Evolutionary conservation across 345 rosid species (phyloP).

Genomic region (Eutrema yunnanense): DNA sequence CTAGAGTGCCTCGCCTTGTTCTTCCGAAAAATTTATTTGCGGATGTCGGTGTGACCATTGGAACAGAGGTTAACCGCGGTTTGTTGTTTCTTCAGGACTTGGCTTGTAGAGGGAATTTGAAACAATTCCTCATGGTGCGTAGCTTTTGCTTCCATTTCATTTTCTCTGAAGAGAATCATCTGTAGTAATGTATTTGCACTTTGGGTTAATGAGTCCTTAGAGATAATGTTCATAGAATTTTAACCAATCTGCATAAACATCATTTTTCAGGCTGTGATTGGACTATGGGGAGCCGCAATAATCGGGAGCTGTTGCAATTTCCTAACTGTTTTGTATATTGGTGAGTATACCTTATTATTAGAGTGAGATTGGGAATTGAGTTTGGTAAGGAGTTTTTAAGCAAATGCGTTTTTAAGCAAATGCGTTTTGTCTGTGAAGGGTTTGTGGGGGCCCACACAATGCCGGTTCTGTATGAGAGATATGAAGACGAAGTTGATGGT

Average conservation of each 20-base stretch:
- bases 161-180: too few relatives aligned
- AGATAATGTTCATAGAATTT: neutral
- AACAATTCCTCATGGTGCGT: conserved; percentile 71
- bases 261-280: conserved; percentile 43
- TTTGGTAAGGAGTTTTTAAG: neutral
- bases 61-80: conserved; percentile 59
- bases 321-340: conserved; percentile 79
- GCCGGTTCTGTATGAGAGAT: conserved; percentile 82
- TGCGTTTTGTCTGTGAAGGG: conserved; percentile 37
- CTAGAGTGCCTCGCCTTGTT: conserved; percentile 69
- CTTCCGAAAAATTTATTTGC: conserved; percentile 73
- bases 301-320: conserved; percentile 97
- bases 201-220: neutral
- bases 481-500: conserved; percentile 74
- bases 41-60: conserved; percentile 52
- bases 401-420: too few relatives aligned
- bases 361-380: neutral
- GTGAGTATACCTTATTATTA: conserved; percentile 35
- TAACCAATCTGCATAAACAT: neutral
- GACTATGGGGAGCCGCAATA: conserved; percentile 74
- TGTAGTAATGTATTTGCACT: neutral
- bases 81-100: conserved; percentile 71
- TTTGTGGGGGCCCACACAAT: conserved; percentile 88
- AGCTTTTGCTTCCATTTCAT: neutral
- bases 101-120: conserved; percentile 66